phyloP scores from a whole-genome alignment of 2,329 filamentous ascomycete genomes.

The Westerdykella sp. region DNA sequence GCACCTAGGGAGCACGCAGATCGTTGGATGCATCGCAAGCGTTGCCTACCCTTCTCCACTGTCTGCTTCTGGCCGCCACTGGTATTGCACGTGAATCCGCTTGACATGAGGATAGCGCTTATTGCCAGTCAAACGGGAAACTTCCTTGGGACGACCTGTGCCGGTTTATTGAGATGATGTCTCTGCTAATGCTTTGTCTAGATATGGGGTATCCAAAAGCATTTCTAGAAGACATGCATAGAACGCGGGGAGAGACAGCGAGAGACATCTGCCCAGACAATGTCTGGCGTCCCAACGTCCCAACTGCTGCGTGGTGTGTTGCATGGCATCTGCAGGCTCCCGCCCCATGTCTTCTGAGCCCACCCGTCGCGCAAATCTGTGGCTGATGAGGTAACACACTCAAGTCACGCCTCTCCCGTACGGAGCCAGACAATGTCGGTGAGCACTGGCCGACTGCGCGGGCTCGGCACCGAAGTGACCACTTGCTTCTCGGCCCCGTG shows the following conservation, averaged over 20 bases:
- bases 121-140: too few relatives aligned
- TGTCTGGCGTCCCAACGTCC: slow-evolving; percentile 2
- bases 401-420: slow-evolving; percentile 14
- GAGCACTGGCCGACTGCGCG: neutral
- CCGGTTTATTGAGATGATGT: too few relatives aligned
- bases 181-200: neutral
- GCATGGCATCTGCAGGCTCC: slow-evolving; percentile 19
- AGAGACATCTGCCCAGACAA: slow-evolving; percentile 9
- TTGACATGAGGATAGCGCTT: too few relatives aligned
- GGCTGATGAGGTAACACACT: slow-evolving; percentile 21
- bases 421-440: neutral
- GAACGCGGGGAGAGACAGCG: slow-evolving; percentile 14
- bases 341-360: slow-evolving; percentile 13
- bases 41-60: neutral
- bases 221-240: slow-evolving; percentile 16
- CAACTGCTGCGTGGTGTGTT: slow-evolving; percentile 8
- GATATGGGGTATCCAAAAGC: neutral
- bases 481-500: slow-evolving; percentile 1
- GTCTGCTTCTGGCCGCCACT: neutral
- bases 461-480: neutral
- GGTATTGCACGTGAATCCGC: too few relatives aligned
- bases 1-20: slow-evolving; percentile 11
- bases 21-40: slow-evolving; percentile 6
- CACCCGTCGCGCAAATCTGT: slow-evolving; percentile 13
- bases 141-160: too few relatives aligned